These are phyloP conservation scores for Solanum habrochaites DNA, from an alignment of 257 asterid genomes.

Conservation along the genomic window DNA sequence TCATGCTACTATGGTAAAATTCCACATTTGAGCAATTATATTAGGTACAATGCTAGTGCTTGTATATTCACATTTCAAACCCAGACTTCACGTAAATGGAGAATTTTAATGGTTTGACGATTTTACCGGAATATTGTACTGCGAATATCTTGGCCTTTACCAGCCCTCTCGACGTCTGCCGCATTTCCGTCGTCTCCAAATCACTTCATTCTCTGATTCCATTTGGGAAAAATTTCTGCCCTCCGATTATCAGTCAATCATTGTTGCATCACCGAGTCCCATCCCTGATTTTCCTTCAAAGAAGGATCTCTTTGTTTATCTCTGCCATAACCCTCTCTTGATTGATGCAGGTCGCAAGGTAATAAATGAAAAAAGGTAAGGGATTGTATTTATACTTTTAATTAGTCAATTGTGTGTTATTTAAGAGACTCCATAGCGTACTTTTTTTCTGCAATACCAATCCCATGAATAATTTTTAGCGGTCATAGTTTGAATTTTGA, in stretches of 20 bases:
- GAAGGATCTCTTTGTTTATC: not conserved
- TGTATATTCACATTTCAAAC: not conserved
- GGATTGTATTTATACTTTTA: not conserved
- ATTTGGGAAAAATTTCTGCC: conserved; percentile 1
- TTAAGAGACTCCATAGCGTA: not conserved
- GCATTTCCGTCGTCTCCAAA: not conserved
- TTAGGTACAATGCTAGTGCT: not conserved
- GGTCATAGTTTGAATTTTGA: not conserved
- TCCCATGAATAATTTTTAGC: not conserved
- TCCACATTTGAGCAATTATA: not conserved
- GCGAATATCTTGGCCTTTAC: not conserved
- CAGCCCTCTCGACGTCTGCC: not conserved
- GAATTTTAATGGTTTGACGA: not conserved
- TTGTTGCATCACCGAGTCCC: not conserved
- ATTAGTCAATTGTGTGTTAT: not conserved
- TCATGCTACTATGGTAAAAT: not conserved
- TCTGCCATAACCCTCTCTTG: not conserved
- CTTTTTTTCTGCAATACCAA: not conserved
- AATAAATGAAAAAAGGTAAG: no score
- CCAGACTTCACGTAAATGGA: not conserved
- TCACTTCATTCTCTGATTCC: not conserved
- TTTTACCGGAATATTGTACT: not conserved
- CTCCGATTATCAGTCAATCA: not conserved
- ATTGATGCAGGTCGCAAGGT: not conserved
- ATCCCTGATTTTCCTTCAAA: not conserved